Evolutionary conservation across 2,329 filamentous ascomycete genomes (phyloP).

Genomic region (Bisporella sp.): DNA sequence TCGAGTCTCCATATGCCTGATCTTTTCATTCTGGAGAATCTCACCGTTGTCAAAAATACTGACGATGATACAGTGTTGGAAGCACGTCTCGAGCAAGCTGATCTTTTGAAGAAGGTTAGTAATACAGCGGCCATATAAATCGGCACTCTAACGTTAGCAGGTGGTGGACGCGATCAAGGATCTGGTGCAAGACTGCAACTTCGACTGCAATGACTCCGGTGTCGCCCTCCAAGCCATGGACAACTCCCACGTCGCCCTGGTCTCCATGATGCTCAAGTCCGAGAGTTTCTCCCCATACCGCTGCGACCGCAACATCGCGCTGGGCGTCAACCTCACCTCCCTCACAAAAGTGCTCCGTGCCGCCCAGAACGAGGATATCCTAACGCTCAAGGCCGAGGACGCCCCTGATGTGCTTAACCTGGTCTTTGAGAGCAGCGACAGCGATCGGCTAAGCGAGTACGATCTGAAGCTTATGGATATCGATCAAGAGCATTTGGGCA

Average conservation of each 20-base stretch:
- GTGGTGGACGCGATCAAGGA: constrained; percentile 99
- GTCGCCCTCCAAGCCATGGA: constrained; percentile 99
- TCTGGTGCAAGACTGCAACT: constrained; percentile 99
- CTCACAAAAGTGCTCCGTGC: constrained; percentile 96
- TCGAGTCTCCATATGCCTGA: neutral
- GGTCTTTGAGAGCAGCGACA: constrained; percentile 83
- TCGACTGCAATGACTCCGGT: constrained; percentile 99
- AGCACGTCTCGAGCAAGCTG: constrained; percentile 92
- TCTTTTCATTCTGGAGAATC: neutral
- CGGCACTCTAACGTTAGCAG: constrained; percentile 37
- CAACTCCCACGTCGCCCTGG: constrained; percentile 97
- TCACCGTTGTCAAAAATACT: neutral
- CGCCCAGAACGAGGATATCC: constrained; percentile 86
- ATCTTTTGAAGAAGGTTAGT: constrained; percentile 85
- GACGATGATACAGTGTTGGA: constrained; percentile 61
- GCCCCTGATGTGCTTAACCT: constrained; percentile 93
- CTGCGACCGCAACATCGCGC: constrained; percentile 97
- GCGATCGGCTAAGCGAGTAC: constrained; percentile 94
- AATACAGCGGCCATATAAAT: neutral
- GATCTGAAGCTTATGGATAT: constrained; percentile 99
- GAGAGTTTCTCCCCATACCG: constrained; percentile 92
- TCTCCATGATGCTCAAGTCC: constrained; percentile 97
- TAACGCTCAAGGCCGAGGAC: constrained; percentile 97
- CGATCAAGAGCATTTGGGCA: constrained; percentile 97
- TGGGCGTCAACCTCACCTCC: constrained; percentile 93